A percentile compares a stretch with the other conserved stretches of the same genome.
phyloP scores from a whole-genome alignment of 768 basidiomycete species.

The Termitomyces sp. region DNA sequence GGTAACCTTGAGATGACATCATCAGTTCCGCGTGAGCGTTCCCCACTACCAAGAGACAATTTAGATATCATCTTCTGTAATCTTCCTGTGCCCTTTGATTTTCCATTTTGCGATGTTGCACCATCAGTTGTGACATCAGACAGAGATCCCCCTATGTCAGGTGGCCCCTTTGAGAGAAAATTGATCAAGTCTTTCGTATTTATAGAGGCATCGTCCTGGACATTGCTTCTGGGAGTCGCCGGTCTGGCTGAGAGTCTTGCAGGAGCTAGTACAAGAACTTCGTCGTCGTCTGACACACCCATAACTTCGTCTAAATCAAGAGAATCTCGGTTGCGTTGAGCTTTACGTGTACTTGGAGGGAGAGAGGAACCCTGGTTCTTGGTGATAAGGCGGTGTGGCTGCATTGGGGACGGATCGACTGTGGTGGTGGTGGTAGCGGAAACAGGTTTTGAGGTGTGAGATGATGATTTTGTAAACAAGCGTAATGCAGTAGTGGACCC shows the following conservation, averaged over 20 bases:
- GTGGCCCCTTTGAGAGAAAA: slow-evolving; percentile 50
- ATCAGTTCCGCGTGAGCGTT: slow-evolving; percentile 26
- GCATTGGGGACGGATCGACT: slow-evolving; percentile 21
- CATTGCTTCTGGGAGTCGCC: slow-evolving; percentile 16
- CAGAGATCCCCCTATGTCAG: slow-evolving; percentile 51
- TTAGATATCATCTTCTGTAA: slow-evolving; percentile 83
- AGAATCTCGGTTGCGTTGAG: slow-evolving; percentile 57
- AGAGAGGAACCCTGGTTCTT: slow-evolving; percentile 27
- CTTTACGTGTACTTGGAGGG: slow-evolving; percentile 45
- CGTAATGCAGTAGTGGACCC: slow-evolving; percentile 19
- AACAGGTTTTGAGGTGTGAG: slow-evolving; percentile 25
- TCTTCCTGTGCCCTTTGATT: slow-evolving; percentile 51
- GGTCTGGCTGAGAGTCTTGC: slow-evolving; percentile 15
- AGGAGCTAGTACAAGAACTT: slow-evolving; percentile 14
- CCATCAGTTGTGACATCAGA: slow-evolving; percentile 32
- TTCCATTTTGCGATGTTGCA: slow-evolving; percentile 30
- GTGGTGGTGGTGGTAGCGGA: slow-evolving; percentile 22
- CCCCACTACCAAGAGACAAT: slow-evolving; percentile 46
- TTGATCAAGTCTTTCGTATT: slow-evolving; percentile 51
- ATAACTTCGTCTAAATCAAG: slow-evolving; percentile 72
- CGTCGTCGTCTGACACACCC: slow-evolving; percentile 63
- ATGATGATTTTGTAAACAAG: slow-evolving; percentile 19
- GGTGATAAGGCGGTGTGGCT: slow-evolving; percentile 17
- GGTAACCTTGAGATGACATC: slow-evolving; percentile 7
- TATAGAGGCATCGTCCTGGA: slow-evolving; percentile 28